These are phyloP conservation scores for Pestalotiopsis sp. DNA, from an alignment of 2,329 filamentous ascomycete species.

Conservation along the genomic window DNA sequence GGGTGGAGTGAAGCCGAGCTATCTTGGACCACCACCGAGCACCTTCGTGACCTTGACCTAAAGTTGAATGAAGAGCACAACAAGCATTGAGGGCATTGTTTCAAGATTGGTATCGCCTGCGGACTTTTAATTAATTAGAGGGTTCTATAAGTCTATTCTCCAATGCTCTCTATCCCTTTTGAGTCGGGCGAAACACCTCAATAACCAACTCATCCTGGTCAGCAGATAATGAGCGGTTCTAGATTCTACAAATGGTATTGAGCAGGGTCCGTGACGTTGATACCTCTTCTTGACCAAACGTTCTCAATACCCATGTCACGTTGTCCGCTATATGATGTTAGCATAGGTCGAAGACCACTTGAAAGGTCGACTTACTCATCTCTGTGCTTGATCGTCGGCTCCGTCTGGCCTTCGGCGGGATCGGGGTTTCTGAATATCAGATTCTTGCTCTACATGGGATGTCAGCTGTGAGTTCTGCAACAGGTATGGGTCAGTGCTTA, in stretches of 20 bases:
- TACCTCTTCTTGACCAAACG: conserved; percentile 31
- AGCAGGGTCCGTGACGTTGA: conserved; percentile 24
- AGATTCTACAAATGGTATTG: conserved; percentile 31
- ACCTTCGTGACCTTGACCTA: background rate
- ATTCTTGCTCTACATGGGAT: conserved; percentile 27
- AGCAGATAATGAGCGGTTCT: background rate
- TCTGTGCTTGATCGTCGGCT: conserved; percentile 29
- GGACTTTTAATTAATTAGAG: no score
- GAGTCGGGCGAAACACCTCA: no score
- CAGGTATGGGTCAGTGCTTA: conserved; percentile 16
- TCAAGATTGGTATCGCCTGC: no score
- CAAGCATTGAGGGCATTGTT: no score
- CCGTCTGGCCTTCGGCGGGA: conserved; percentile 25
- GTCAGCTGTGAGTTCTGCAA: background rate
- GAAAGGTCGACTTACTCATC: conserved; percentile 31
- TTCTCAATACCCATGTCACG: conserved; percentile 34
- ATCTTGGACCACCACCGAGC: conserved; percentile 34
- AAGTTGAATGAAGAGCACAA: background rate
- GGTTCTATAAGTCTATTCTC: background rate
- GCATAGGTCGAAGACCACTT: background rate
- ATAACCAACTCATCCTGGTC: background rate
- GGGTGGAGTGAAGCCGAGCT: conserved; percentile 33
- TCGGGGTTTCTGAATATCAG: conserved; percentile 35
- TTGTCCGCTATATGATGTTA: conserved; percentile 23
- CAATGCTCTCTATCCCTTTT: no score